Percentiles rank a stretch among this genome's conserved stretches.
These are phyloP conservation scores for Neurospora terricola DNA, from an alignment of 495 filamentous ascomycete species.

Conservation along the genomic window DNA sequence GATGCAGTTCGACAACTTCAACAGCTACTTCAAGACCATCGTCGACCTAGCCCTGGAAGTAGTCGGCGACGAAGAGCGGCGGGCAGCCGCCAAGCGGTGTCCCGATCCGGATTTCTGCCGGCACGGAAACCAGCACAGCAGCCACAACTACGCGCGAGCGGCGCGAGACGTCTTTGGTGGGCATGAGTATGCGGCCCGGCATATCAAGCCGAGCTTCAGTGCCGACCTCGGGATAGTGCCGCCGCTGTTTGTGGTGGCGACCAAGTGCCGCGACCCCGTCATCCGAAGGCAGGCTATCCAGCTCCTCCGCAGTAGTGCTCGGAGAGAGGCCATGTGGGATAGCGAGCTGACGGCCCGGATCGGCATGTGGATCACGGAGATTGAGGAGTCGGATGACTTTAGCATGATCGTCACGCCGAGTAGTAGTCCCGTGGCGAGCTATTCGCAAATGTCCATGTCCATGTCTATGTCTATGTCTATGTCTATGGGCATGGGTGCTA, in stretches of 20 bases:
- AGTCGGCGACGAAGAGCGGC: constrained; percentile 38
- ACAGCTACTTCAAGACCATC: constrained; percentile 30
- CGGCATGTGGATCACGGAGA: constrained; percentile 42
- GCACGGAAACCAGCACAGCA: constrained; percentile 20
- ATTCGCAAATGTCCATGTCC: constrained; percentile 16
- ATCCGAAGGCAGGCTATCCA: constrained; percentile 47
- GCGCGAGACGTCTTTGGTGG: constrained; percentile 30
- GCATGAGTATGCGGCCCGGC: constrained; percentile 30
- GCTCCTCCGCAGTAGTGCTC: constrained; percentile 39
- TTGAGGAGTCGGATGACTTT: constrained; percentile 44
- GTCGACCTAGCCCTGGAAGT: constrained; percentile 37
- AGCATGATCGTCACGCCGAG: constrained; percentile 11
- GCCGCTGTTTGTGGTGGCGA: constrained; percentile 46
- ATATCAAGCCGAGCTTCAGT: constrained; percentile 44
- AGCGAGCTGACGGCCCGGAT: constrained; percentile 45
- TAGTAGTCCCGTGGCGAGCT: constrained; percentile 20
- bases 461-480: constrained; percentile 4
- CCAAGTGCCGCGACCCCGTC: constrained; percentile 46
- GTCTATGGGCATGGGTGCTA: background rate
- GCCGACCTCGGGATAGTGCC: constrained; percentile 45
- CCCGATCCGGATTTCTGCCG: constrained; percentile 31
- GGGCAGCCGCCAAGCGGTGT: constrained; percentile 34
- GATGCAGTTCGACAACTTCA: constrained; percentile 35
- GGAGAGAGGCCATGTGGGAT: constrained; percentile 57
- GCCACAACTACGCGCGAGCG: background rate